Conservation (phyloP, 1,139 yeast species). For the Zygosaccharomyces sapae region DNA sequence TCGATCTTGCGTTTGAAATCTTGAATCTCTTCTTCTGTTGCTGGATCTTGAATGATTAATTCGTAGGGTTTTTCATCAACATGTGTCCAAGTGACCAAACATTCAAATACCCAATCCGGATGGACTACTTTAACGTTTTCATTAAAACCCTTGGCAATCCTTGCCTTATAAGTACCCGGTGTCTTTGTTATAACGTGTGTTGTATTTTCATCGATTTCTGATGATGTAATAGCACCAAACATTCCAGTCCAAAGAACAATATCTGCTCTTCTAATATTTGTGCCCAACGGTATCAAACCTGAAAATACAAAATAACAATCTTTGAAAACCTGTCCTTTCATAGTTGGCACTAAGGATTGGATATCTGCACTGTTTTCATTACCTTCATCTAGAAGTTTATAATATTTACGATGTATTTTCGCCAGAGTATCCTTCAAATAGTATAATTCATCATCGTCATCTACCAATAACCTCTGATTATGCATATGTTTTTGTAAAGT, state of each 20-base stretch:
- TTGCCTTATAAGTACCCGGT: constrained; percentile 73
- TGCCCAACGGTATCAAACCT: constrained; percentile 79
- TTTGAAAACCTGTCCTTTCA: constrained; percentile 64
- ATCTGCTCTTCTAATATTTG: constrained; percentile 66
- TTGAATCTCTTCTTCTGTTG: constrained; percentile 39
- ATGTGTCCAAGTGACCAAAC: constrained; percentile 72
- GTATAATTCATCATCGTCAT: constrained; percentile 74
- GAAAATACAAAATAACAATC: constrained; percentile 75
- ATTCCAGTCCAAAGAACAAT: constrained; percentile 89
- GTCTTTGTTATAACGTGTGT: constrained; percentile 86
- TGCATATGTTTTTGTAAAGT: constrained; percentile 74
- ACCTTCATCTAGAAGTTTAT: constrained; percentile 38
- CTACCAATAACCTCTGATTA: constrained; percentile 60
- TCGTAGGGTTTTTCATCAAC: constrained; percentile 61
- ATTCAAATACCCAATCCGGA: constrained; percentile 88
- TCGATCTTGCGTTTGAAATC: constrained; percentile 32
- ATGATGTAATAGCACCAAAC: constrained; percentile 83
- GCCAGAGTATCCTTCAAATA: constrained; percentile 63
- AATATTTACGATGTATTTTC: constrained; percentile 65
- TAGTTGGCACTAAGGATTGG: constrained; percentile 61
- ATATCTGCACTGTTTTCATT: constrained; percentile 48
- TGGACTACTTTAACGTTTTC: constrained; percentile 74
- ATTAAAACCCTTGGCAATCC: constrained; percentile 58
- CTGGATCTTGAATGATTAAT: constrained; percentile 44
- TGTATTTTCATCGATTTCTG: constrained; percentile 66